phyloP scores from a whole-genome alignment of 169 alveolate species.

The Neospora caninum region DNA sequence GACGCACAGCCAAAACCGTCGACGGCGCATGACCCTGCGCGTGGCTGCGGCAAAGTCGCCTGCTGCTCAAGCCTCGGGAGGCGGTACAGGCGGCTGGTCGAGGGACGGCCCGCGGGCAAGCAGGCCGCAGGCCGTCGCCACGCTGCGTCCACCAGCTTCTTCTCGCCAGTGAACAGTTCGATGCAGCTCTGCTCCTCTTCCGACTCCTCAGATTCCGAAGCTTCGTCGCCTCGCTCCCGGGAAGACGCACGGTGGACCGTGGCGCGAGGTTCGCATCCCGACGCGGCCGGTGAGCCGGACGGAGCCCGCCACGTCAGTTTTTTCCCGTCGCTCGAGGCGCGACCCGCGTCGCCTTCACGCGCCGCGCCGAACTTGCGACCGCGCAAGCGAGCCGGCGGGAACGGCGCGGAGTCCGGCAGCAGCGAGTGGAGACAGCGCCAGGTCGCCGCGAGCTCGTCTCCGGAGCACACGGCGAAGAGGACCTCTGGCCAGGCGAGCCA shows the following conservation, averaged over 20 bases:
- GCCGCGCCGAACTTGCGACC: too few species aligned
- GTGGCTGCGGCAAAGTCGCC: neutral
- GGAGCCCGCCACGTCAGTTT: neutral
- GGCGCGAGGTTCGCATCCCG: neutral
- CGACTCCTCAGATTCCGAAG: too few species aligned
- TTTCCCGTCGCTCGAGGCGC: neutral
- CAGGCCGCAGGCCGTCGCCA: neutral
- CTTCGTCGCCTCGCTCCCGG: too few species aligned
- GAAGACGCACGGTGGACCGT: neutral
- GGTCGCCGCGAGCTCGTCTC: too few species aligned
- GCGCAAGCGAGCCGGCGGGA: too few species aligned
- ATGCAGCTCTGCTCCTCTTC: too few species aligned
- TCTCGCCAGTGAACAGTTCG: too few species aligned
- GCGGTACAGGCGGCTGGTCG: neutral
- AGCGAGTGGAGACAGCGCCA: too few species aligned
- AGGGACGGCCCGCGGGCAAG: neutral
- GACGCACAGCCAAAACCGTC: neutral
- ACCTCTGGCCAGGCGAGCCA: too few species aligned
- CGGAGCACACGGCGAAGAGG: too few species aligned
- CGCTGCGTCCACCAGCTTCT: neutral
- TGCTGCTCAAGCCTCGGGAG: neutral
- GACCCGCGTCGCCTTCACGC: neutral
- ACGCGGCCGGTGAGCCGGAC: too few species aligned
- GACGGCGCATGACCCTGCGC: neutral
- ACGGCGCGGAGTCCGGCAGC: too few species aligned